Evolutionary conservation across 2,329 filamentous ascomycete species (phyloP).

Genomic region (Akanthomyces lecanii): DNA sequence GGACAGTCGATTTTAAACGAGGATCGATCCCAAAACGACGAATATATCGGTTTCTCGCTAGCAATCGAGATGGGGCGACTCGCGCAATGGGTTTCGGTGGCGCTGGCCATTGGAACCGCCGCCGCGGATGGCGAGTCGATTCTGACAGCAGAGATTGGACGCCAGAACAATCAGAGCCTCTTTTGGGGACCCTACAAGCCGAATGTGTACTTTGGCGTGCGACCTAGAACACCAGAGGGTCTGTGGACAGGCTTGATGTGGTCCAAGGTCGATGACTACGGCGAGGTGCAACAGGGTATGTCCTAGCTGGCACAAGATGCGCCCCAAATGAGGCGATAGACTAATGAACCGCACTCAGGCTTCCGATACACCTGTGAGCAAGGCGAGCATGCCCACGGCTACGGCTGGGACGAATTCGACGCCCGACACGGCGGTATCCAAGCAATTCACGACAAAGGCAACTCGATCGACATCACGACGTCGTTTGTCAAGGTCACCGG

Average conservation of each 20-base stretch:
- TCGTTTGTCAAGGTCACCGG: constrained; percentile 92
- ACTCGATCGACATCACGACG: constrained; percentile 85
- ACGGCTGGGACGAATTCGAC: constrained; percentile 98
- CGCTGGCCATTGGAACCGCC: constrained; percentile 26
- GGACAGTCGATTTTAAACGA: not conserved
- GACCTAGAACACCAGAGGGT: constrained; percentile 76
- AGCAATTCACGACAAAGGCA: constrained; percentile 84
- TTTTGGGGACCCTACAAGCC: constrained; percentile 95
- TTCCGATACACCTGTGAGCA: constrained; percentile 96
- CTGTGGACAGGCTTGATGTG: constrained; percentile 82
- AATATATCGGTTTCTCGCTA: not conserved
- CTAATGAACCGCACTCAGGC: constrained; percentile 43
- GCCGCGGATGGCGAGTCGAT: constrained; percentile 33
- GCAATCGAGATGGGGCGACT: constrained; percentile 28
- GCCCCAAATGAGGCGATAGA: not conserved
- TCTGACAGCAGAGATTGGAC: constrained; percentile 46
- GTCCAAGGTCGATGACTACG: constrained; percentile 77
- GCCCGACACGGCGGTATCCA: constrained; percentile 81
- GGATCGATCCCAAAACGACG: not conserved
- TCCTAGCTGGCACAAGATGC: not conserved
- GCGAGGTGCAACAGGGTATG: constrained; percentile 70
- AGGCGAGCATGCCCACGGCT: constrained; percentile 86
- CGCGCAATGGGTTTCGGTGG: constrained; percentile 29
- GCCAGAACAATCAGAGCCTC: constrained; percentile 72
- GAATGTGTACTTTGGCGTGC: constrained; percentile 89